Evolutionary conservation across 768 basidiomycete genomes (phyloP).

Genomic region (Kondoa subrosea): DNA sequence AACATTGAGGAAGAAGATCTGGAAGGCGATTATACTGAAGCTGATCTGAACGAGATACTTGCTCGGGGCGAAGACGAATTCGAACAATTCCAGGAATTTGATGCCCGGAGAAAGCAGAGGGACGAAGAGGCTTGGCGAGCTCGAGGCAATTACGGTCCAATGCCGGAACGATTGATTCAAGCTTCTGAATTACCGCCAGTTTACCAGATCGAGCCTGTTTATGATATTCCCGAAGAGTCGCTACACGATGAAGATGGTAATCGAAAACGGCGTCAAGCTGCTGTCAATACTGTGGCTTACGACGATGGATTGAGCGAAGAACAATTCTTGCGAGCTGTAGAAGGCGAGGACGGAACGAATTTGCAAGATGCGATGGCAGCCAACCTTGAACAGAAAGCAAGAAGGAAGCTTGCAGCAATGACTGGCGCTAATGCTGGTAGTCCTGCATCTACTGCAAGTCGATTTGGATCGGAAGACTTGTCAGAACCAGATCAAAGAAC

Average conservation of each 20-base stretch:
- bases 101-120: conserved; percentile 58
- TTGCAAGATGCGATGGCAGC: conserved; percentile 27
- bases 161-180: conserved; percentile 58
- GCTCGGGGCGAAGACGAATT: conserved; percentile 67
- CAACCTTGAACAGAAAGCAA: conserved; percentile 17
- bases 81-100: conserved; percentile 62
- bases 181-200: conserved; percentile 82
- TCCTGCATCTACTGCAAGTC: conserved; percentile 13
- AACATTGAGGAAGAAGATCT: conserved; percentile 33
- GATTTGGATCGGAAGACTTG: neutral
- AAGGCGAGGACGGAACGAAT: conserved; percentile 29
- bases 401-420: neutral
- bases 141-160: conserved; percentile 57
- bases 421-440: neutral
- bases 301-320: conserved; percentile 89
- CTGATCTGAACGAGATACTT: conserved; percentile 79
- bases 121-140: conserved; percentile 50
- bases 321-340: conserved; percentile 49
- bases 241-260: conserved; percentile 34
- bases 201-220: conserved; percentile 52
- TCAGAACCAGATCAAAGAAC: conserved; percentile 19
- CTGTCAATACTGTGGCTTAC: conserved; percentile 58
- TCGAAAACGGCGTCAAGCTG: conserved; percentile 36
- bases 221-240: conserved; percentile 45
- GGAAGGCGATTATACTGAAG: conserved; percentile 34